Base-by-base conservation (phyloP, 1,284 basidiomycete genomes). In the Papiliotrema flavescens region DNA sequence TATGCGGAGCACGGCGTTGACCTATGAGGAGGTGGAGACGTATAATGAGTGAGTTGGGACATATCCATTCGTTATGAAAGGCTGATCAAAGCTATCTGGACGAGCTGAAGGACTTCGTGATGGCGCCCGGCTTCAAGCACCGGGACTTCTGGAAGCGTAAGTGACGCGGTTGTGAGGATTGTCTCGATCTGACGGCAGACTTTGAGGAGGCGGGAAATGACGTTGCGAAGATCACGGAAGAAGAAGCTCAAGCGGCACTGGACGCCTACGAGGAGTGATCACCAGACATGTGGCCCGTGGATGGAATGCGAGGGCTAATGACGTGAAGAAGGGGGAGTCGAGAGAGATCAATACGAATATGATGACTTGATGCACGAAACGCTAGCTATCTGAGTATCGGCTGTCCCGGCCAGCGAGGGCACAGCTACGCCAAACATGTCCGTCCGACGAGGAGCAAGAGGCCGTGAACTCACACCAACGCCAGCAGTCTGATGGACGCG, bases 1-100 rank as follows among this genome's bases (percentile, higher is more conserved):
- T 46, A 74, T 92, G 75, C 80, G 90, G 62, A 78, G 81, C 53
- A 83, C 83, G 2, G 85, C 83, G 19, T 71, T 89, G 54, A 81
- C 57, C 34, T 73, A 70, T 53, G 75, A 76, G 47, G 73, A 76
- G 54, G 63, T 65, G 8, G 73, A 75, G 53, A 73, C 71, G 42
- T 77, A 75, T 56, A 77, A 77, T 48, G 65, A 57, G 68, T 76
- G 36, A 52, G 70, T 47, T n/a, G 2, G 8, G 43, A 36, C 13
- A 11, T 15, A 1, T 15, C 22, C n/a, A 14, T 26, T 44, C 35
- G n/a, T 23, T 1, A 14, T 3, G 15, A 17, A 24, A 51, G n/a
- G 22, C 56, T 47, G 7, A 15, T 26, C 8, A 44, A 43, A 75
- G 72, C 6, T 66, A 61, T 51, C 26, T 74, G 4, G 61, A 67